Base-by-base conservation (phyloP, 73 alveolate genomes). In the Paramecium caudatum region DNA sequence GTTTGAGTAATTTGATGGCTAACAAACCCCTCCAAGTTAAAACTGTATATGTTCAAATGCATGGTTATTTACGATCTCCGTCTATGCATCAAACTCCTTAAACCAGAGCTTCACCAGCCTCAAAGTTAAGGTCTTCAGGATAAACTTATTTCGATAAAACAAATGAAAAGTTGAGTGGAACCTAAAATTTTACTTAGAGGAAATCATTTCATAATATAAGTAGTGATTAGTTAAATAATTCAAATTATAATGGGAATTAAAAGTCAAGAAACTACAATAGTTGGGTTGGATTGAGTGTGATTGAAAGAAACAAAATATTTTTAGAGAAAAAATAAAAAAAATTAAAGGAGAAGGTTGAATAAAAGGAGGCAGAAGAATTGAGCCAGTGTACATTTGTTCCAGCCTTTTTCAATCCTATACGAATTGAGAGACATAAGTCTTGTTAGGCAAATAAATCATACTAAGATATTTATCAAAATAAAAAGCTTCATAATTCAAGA, bases 401-500 rank as follows among this genome's bases (percentile, higher is more conserved):
- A 9, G 46, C 80, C 25, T 55, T 55, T 55, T 55, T 55, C n/a
- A 55, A 55, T 55, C 17, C 8, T 9, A 55, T 55, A 4, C 23
- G 80, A 55, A 43, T 55, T 10, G 36, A 55, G 9, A 55, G 80
- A 55, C 23, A 55, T 23, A 55, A 55, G 19, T 55, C 80, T 27
- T 55, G 43, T 55, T 55, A 55, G 30, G 80, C 30, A 8, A 55
- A 55, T 25, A 55, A 55, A 55, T 55, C 80, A 6, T 55, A 55
- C n/a, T 55, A 55, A 55, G 80, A 55, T 55, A 55, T 55, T 21
- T 43, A 55, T 55, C 16, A 55, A 55, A 27, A 55, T 27, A 55
- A 55, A 55, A 55, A 55, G 30, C 80, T 55, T 55, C 80, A 55
- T 55, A 55, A 55, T 55, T 55, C 80, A 55, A 55, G 80, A 55